Evolutionary conservation across 495 filamentous ascomycete genomes (phyloP).

Genomic region (Aspergillus panamensis): DNA sequence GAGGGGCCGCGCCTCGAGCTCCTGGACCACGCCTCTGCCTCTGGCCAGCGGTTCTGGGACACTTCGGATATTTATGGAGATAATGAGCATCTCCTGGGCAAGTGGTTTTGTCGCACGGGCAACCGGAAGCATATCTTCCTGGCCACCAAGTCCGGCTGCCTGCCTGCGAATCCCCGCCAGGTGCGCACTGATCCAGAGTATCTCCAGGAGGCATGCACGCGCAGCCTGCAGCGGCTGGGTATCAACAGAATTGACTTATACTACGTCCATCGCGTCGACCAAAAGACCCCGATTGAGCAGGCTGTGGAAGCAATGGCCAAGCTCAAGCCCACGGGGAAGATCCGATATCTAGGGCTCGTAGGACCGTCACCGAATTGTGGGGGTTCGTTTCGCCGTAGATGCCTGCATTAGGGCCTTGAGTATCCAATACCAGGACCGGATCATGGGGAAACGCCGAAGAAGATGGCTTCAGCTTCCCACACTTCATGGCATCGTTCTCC

Average conservation of each 20-base stretch:
- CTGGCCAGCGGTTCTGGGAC: slow-evolving; percentile 15
- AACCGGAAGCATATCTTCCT: slow-evolving; percentile 55
- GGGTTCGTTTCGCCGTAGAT: too few species aligned
- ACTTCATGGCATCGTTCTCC: too few species aligned
- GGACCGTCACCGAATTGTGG: too few species aligned
- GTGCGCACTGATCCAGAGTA: slow-evolving; percentile 47
- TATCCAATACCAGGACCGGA: too few species aligned
- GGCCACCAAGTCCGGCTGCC: slow-evolving; percentile 49
- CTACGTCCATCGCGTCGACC: slow-evolving; percentile 37
- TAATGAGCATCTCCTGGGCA: slow-evolving; percentile 51
- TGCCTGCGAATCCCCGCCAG: slow-evolving; percentile 20
- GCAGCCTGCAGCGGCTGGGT: slow-evolving; percentile 41
- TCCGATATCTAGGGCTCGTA: slow-evolving; percentile 1
- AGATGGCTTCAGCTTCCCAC: too few species aligned
- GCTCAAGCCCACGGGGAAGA: slow-evolving; percentile 30
- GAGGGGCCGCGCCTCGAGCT: slow-evolving; percentile 30
- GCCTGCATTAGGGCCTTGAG: too few species aligned
- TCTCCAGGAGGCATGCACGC: slow-evolving; percentile 40
- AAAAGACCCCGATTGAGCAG: slow-evolving; percentile 46
- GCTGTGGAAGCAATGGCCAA: slow-evolving; percentile 46
- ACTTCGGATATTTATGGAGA: slow-evolving; percentile 27
- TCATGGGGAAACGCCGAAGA: too few species aligned
- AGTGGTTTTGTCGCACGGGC: slow-evolving; percentile 53
- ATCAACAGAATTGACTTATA: slow-evolving; percentile 45
- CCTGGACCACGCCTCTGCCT: slow-evolving; percentile 5